Evolutionary conservation across 225 moss, liverwort and hornwort species (phyloP).

Genomic region (Anthoceros angustus): DNA sequence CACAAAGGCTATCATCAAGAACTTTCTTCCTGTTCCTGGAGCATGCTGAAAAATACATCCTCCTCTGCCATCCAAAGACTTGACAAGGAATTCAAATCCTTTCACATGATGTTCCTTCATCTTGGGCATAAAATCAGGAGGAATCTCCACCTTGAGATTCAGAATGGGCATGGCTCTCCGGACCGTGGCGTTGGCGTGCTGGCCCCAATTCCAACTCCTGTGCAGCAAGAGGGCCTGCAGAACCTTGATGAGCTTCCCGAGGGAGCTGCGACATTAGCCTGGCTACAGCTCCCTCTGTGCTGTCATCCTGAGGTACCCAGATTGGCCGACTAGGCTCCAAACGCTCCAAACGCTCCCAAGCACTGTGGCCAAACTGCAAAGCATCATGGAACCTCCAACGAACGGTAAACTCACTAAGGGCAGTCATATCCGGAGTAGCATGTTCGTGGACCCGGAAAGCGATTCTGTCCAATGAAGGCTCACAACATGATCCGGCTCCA

Average conservation of each 20-base stretch:
- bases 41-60: conserved; percentile 88
- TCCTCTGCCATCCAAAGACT: too few species aligned
- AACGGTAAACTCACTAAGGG: background rate
- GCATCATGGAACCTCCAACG: background rate
- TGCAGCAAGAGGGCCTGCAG: too few species aligned
- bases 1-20: conserved; percentile 59
- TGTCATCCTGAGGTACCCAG: background rate
- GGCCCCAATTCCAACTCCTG: too few species aligned
- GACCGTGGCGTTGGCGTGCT: too few species aligned
- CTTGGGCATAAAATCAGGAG: too few species aligned
- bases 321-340: background rate
- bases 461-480: background rate
- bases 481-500: too few species aligned
- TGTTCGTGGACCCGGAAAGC: background rate
- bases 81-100: too few species aligned
- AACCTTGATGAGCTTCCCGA: too few species aligned
- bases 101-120: too few species aligned
- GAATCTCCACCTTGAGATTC: background rate
- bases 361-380: background rate
- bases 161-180: background rate
- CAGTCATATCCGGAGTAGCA: background rate
- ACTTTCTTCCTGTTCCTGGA: conserved; percentile 87
- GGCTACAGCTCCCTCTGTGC: background rate
- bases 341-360: background rate
- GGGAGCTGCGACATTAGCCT: background rate